Evolutionary conservation across 441 rosid genomes (phyloP).

Genomic region (Croton laevigatus): DNA sequence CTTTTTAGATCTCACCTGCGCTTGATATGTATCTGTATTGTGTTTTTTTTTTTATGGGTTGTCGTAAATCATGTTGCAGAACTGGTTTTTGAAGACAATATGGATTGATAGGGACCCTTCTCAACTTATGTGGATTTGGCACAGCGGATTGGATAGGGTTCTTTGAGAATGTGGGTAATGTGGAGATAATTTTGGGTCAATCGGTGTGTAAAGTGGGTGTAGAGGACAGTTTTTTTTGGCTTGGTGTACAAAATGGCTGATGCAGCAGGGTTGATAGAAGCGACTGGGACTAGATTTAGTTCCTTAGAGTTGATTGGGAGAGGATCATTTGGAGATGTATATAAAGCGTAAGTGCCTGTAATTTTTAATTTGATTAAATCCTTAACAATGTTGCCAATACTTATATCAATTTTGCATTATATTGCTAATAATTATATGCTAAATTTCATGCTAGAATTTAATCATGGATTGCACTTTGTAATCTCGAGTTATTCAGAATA

Average conservation of each 20-base stretch:
- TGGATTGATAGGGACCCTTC: slow-evolving; percentile 21
- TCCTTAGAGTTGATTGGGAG: slow-evolving; percentile 85
- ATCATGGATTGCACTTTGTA: not conserved
- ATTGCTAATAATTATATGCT: slow-evolving; percentile 4
- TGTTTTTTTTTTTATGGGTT: slow-evolving; percentile 8
- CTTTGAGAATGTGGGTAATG: slow-evolving; percentile 27
- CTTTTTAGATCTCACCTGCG: slow-evolving; percentile 24
- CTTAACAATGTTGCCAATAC: slow-evolving; percentile 8
- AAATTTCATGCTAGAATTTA: not conserved
- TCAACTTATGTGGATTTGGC: slow-evolving; percentile 4
- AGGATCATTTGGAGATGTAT: slow-evolving; percentile 98
- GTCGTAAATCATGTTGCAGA: slow-evolving; percentile 9
- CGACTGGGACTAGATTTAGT: slow-evolving; percentile 81
- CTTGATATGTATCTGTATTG: slow-evolving; percentile 20
- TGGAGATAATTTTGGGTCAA: slow-evolving; percentile 21
- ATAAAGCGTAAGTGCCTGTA: slow-evolving; percentile 78
- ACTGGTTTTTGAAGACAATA: slow-evolving; percentile 11
- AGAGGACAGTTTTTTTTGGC: slow-evolving; percentile 14
- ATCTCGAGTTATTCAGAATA: not conserved
- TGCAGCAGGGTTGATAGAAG: slow-evolving; percentile 76
- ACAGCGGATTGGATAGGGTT: slow-evolving; percentile 21
- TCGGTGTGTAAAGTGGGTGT: slow-evolving; percentile 22
- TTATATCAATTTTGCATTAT: slow-evolving; percentile 1
- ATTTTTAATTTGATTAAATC: slow-evolving; percentile 10
- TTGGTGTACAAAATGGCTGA: slow-evolving; percentile 61